Conservation (phyloP, 169 alveolate genomes). For the Plasmodium inui region DNA sequence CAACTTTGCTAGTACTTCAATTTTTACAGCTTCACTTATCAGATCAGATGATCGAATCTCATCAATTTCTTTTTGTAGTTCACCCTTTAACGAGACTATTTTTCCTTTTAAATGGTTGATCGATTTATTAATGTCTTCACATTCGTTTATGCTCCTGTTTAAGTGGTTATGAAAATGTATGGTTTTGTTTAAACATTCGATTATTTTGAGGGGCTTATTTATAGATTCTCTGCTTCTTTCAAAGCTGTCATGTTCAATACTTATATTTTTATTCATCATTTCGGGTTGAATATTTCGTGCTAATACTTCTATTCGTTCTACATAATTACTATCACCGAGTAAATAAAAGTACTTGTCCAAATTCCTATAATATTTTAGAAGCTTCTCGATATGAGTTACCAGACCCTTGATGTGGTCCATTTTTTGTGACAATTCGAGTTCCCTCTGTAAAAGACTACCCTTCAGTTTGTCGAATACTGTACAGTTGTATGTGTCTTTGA, state of each 20-base stretch:
- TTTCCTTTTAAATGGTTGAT: neutral
- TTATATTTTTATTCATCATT: neutral
- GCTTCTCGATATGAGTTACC: neutral
- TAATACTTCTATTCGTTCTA: neutral
- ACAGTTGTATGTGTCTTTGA: neutral
- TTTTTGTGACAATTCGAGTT: neutral
- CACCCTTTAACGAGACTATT: neutral
- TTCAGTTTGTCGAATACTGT: neutral
- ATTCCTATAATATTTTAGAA: neutral
- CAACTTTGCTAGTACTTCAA: neutral
- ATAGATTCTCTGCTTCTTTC: neutral
- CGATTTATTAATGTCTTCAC: neutral
- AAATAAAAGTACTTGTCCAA: neutral
- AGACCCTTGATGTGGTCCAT: neutral
- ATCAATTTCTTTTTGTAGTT: neutral
- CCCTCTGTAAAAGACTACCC: neutral
- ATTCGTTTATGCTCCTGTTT: neutral
- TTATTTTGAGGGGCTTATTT: neutral
- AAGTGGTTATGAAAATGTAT: constrained; percentile 5
- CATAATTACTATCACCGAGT: neutral
- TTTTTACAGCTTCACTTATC: neutral
- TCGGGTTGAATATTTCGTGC: neutral
- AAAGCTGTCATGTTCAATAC: neutral
- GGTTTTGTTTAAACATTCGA: constrained; percentile 11
- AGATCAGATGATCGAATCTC: neutral